Conservation (phyloP, 805 yeast species). For the Lipomyces starkeyi region DNA sequence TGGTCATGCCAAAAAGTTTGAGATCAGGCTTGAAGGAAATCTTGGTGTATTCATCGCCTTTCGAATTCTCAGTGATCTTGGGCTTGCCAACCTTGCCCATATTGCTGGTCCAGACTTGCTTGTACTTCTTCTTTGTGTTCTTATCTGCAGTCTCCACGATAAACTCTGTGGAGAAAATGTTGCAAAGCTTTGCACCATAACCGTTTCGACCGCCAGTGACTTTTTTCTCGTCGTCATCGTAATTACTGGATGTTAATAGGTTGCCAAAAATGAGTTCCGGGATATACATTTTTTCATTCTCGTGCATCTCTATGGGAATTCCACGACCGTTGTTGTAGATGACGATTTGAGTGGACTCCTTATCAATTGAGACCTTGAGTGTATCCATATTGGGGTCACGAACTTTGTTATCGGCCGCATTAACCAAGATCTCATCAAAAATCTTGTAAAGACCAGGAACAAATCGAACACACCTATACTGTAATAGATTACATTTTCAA, state of each 20-base stretch:
- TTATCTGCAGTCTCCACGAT: conserved; percentile 88
- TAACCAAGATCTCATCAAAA: conserved; percentile 94
- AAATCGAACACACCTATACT: conserved; percentile 64
- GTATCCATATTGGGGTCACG: conserved; percentile 90
- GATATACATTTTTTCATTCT: conserved; percentile 86
- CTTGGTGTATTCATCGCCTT: conserved; percentile 76
- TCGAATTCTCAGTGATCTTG: conserved; percentile 62
- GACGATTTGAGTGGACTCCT: conserved; percentile 73
- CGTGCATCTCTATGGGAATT: conserved; percentile 92
- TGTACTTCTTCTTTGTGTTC: conserved; percentile 62
- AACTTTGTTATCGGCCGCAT: conserved; percentile 98
- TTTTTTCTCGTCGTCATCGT: conserved; percentile 92
- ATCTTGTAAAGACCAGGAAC: conserved; percentile 97
- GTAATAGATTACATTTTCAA: conserved; percentile 11
- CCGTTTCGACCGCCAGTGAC: conserved; percentile 99
- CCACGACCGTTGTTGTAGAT: conserved; percentile 94
- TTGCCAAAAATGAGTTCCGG: conserved; percentile 98
- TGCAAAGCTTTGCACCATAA: conserved; percentile 96
- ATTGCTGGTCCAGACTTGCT: conserved; percentile 85
- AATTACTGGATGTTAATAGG: conserved; percentile 90
- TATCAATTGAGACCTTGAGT: conserved; percentile 80
- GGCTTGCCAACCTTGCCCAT: conserved; percentile 83
- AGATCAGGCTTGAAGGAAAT: conserved; percentile 90
- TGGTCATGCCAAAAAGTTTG: conserved; percentile 80
- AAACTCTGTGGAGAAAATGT: conserved; percentile 89